Base-by-base conservation (phyloP, 768 basidiomycete species). In the Lentinula aciculospora region DNA sequence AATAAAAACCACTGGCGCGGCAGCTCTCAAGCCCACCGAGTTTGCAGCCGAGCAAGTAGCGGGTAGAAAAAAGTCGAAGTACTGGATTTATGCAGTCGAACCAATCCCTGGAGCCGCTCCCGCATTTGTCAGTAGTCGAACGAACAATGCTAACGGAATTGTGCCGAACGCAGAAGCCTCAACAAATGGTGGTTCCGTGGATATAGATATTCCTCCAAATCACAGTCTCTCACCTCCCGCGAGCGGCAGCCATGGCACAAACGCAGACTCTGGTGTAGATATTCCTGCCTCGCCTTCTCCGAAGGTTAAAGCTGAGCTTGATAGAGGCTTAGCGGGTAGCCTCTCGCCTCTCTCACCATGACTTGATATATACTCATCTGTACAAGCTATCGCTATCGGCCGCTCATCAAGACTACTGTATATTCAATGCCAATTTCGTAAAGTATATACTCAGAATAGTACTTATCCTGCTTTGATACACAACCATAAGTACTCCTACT, bases 81-180 rank as follows among this genome's bases (percentile, higher is more conserved):
- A 85, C 68, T 92, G 91, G 90, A 86, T 88, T 44, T 94, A 94
- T 62, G 91, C 91, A 19, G 88, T 93, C 25, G 91, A 93, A 63
- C 87, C 89, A 1, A 64, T 81, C 44, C 69, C 79, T 7, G 74
- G 71, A 25, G 61, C 72, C n/a, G 65, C 66, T 19, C 65, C 57
- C 60, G 28, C 58, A 29, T 48, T 55, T 21, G 60, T 63, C 63
- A 60, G 58, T 53, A 45, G 58, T 47, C 36, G 40, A 4, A 46
- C 62, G 21, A 68, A 73, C 25, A 64, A 63, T 56, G 64, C 68
- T 32, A 62, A 63, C 40, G 51, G 40, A 2, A 59, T 45, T 32
- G 62, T 62, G 12, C 56, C 59, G 58, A 61, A 62, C 13, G 53
- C 56, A 13, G 59, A 63, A 45, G 48, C 42, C 31, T 56, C 60